Percentiles rank a stretch among this genome's conserved stretches.
Evolutionary conservation across 805 yeast genomes (phyloP).

Genomic region (Yarrowia sp.): DNA sequence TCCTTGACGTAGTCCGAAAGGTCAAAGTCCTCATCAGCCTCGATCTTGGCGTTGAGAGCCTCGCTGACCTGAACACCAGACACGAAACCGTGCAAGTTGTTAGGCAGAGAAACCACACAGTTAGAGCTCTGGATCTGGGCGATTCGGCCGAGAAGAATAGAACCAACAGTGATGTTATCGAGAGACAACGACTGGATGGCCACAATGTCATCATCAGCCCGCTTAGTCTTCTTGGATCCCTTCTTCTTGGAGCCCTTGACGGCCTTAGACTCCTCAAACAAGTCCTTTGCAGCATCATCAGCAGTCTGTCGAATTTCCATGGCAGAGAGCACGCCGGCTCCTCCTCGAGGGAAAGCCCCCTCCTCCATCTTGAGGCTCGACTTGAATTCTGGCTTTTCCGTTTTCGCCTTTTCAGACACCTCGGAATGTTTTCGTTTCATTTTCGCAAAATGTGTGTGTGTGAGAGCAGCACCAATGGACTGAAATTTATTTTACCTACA

Average conservation of each 20-base stretch:
- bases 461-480: neutral
- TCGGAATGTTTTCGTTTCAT: conserved; percentile 26
- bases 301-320: conserved; percentile 89
- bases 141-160: conserved; percentile 75
- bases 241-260: conserved; percentile 35
- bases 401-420: conserved; percentile 10
- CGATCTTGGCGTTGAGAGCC: conserved; percentile 52
- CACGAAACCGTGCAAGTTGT: conserved; percentile 73
- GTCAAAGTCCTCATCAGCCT: conserved; percentile 44
- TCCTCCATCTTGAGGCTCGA: conserved; percentile 41
- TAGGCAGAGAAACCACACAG: conserved; percentile 70
- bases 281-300: conserved; percentile 88
- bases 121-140: conserved; percentile 59
- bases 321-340: conserved; percentile 71
- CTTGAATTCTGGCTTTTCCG: conserved; percentile 22
- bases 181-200: conserved; percentile 59
- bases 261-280: conserved; percentile 30
- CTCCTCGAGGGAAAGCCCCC: conserved; percentile 91
- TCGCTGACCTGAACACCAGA: conserved; percentile 62
- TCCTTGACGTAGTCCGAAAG: conserved; percentile 50
- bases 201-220: neutral
- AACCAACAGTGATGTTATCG: conserved; percentile 66
- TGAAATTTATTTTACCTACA: conserved; percentile 15
- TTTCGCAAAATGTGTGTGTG: conserved; percentile 11
- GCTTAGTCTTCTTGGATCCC: conserved; percentile 38